These are phyloP conservation scores for Ambrosia trifida DNA, from an alignment of 129 eudicot species.

Conservation along the genomic window DNA sequence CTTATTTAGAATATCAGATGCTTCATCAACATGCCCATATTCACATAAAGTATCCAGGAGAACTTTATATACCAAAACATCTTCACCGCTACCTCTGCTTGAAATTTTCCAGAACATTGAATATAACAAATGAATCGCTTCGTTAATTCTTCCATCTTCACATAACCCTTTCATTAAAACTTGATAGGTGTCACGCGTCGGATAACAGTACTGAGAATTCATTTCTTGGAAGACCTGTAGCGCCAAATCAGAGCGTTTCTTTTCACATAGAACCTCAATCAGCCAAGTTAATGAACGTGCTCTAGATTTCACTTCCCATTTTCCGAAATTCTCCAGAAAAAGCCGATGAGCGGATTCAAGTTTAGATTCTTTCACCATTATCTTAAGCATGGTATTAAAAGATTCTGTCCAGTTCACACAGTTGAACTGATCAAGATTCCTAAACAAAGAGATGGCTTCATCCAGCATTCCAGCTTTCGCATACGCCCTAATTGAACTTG, in stretches of 20 bases:
- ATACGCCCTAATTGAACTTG: conserved; percentile 59
- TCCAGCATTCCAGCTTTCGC: conserved; percentile 62
- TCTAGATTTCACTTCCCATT: conserved; percentile 80
- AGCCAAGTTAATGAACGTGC: conserved; percentile 59
- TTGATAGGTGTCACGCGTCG: conserved; percentile 68
- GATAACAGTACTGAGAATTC: conserved; percentile 66
- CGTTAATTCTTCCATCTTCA: conserved; percentile 69
- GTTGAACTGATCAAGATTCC: conserved; percentile 64
- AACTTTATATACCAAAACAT: conserved; percentile 71
- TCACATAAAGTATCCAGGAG: conserved; percentile 76
- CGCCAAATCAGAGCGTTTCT: conserved; percentile 73
- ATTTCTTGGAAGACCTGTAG: conserved; percentile 74
- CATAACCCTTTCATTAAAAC: conserved; percentile 87
- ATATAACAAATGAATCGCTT: conserved; percentile 81
- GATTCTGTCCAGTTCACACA: conserved; percentile 82
- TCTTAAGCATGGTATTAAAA: conserved; percentile 69
- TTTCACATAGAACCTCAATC: conserved; percentile 64
- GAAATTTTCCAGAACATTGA: conserved; percentile 91
- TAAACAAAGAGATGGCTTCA: conserved; percentile 77
- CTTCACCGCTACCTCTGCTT: conserved; percentile 82
- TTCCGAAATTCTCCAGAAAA: conserved; percentile 53
- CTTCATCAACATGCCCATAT: conserved; percentile 64
- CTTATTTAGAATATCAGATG: conserved; percentile 70
- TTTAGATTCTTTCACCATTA: conserved; percentile 67
- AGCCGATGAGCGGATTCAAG: conserved; percentile 54